Evolutionary conservation across 345 rosid genomes (phyloP).

Genomic region (Dovyalis caffra): DNA sequence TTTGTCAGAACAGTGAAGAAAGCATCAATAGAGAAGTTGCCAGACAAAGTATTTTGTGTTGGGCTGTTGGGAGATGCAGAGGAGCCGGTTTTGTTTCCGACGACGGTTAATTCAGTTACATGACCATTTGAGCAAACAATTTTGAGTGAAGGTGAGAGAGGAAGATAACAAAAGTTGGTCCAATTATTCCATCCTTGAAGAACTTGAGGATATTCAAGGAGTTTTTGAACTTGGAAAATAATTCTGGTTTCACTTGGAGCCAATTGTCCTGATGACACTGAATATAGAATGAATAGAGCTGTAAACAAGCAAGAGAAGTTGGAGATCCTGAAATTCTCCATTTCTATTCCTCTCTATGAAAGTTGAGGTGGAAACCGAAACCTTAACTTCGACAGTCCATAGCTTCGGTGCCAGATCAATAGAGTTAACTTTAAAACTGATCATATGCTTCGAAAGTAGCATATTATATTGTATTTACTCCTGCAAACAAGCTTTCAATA

Average conservation of each 20-base stretch:
- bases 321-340: slow-evolving; percentile 28
- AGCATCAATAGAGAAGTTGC: slow-evolving; percentile 53
- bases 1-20: slow-evolving; percentile 65
- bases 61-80: slow-evolving; percentile 4
- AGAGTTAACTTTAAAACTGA: neutral
- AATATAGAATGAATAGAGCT: slow-evolving; percentile 25
- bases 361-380: neutral
- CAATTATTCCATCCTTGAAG: slow-evolving; percentile 75
- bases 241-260: slow-evolving; percentile 49
- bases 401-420: neutral
- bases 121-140: slow-evolving; percentile 52
- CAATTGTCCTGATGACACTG: slow-evolving; percentile 49
- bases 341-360: neutral
- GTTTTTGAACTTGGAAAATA: slow-evolving; percentile 58
- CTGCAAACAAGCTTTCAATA: neutral
- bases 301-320: slow-evolving; percentile 16
- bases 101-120: slow-evolving; percentile 54
- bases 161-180: slow-evolving; percentile 72
- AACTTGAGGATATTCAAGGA: slow-evolving; percentile 62
- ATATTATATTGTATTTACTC: too few relatives aligned
- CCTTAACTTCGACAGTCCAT: neutral
- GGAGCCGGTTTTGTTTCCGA: slow-evolving; percentile 60
- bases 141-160: slow-evolving; percentile 55
- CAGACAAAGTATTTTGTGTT: slow-evolving; percentile 39
- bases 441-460: neutral